Percentiles rank a stretch among this genome's conserved stretches.
phyloP scores from a whole-genome alignment of 2,329 filamentous ascomycete species.

The Pseudopithomyces chartarum region DNA sequence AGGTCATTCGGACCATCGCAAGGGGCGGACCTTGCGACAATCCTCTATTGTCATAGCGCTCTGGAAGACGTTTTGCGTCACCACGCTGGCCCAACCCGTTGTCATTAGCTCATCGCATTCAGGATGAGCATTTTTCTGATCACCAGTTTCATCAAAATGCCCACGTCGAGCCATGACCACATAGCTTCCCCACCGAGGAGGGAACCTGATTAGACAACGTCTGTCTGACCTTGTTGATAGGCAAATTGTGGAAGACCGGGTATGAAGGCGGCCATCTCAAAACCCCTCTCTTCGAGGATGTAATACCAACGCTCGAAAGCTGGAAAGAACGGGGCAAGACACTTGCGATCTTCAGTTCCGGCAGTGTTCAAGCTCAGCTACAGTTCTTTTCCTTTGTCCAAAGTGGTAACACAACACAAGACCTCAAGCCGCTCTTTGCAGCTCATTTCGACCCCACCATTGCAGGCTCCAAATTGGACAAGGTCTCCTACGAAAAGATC shows the following conservation, averaged over 20 bases:
- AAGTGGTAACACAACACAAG: constrained; percentile 45
- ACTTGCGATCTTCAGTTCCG: constrained; percentile 80
- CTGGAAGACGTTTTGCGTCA: constrained; percentile 14
- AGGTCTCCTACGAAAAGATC: constrained; percentile 70
- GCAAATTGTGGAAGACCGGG: constrained; percentile 76
- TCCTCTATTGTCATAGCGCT: constrained; percentile 25
- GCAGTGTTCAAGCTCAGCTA: constrained; percentile 80
- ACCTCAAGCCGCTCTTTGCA: constrained; percentile 44
- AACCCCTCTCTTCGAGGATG: constrained; percentile 76
- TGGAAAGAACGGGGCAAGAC: constrained; percentile 63
- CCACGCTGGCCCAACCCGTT: constrained; percentile 8
- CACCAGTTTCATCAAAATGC: constrained; percentile 17
- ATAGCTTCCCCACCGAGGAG: neutral
- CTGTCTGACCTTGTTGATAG: constrained; percentile 37
- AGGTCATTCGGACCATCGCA: constrained; percentile 27
- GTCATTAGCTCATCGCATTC: constrained; percentile 16
- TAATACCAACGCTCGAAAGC: constrained; percentile 64
- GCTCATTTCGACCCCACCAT: constrained; percentile 75
- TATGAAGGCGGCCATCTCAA: constrained; percentile 72
- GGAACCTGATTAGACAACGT: too few relatives aligned
- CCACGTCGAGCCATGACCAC: constrained; percentile 3
- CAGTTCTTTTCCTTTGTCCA: constrained; percentile 70
- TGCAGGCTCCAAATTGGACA: constrained; percentile 74
- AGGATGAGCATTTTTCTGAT: constrained; percentile 17
- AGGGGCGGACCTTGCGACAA: constrained; percentile 28